Percentiles rank a stretch among this genome's conserved stretches.
phyloP scores from a whole-genome alignment of 495 filamentous ascomycete species.

The Neurospora cerealis region DNA sequence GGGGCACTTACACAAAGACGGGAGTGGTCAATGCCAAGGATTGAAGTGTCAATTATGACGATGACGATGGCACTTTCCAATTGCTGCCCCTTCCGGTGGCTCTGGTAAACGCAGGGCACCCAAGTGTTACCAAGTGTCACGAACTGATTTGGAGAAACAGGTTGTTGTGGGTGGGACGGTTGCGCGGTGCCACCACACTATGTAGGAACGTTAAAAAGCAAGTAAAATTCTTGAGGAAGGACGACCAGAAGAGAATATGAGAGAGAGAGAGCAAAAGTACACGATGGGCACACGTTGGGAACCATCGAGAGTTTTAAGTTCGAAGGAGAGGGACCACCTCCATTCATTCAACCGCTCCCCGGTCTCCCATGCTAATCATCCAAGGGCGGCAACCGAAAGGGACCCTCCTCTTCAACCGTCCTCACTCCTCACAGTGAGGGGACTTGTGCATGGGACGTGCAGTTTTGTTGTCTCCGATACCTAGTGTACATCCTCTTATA shows the following conservation, averaged over 20 bases:
- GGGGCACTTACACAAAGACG: neutral
- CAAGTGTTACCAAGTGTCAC: neutral
- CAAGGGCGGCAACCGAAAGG: no score
- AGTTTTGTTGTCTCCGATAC: neutral
- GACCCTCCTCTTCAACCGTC: neutral
- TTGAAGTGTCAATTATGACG: neutral
- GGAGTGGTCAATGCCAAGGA: neutral
- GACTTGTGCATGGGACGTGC: neutral
- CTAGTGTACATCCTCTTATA: neutral
- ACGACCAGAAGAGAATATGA: neutral
- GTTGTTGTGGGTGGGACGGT: neutral
- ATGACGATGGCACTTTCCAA: neutral
- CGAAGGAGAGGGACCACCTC: neutral
- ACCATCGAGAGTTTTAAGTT: neutral
- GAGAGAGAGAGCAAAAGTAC: neutral
- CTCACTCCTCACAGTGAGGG: neutral
- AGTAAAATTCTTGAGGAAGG: neutral
- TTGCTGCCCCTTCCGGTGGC: neutral
- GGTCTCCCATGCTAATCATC: neutral
- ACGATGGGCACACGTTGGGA: neutral
- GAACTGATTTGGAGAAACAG: neutral
- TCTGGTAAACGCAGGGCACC: neutral
- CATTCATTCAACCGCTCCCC: neutral
- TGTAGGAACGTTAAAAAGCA: neutral
- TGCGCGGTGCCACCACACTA: neutral